A percentile compares a stretch with the other conserved stretches of the same genome.
These are phyloP conservation scores for Trametes sanguinea DNA, from an alignment of 768 basidiomycete species.

Conservation along the genomic window DNA sequence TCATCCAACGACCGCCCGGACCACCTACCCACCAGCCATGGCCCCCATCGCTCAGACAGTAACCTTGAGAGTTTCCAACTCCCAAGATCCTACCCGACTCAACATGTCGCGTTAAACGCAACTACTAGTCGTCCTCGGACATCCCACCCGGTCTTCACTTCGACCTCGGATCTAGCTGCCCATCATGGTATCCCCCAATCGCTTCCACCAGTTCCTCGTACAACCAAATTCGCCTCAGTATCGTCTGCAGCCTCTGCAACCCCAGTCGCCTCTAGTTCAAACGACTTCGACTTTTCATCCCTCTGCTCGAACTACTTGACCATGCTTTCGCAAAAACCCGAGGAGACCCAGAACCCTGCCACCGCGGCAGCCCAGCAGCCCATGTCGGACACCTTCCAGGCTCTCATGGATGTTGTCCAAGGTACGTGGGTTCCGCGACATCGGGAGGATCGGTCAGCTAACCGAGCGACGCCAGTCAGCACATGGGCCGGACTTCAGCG, in stretches of 20 bases:
- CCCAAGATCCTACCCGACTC: slow-evolving; percentile 51
- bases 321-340: slow-evolving; percentile 54
- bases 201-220: slow-evolving; percentile 68
- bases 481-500: slow-evolving; percentile 44
- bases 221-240: slow-evolving; percentile 46
- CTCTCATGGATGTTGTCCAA: slow-evolving; percentile 42
- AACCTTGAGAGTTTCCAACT: slow-evolving; percentile 52
- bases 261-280: slow-evolving; percentile 27
- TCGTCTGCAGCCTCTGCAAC: slow-evolving; percentile 32
- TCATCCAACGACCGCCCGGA: slow-evolving; percentile 29
- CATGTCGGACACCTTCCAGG: slow-evolving; percentile 35
- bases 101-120: slow-evolving; percentile 62
- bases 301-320: slow-evolving; percentile 65
- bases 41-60: slow-evolving; percentile 27
- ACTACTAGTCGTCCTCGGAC: slow-evolving; percentile 65
- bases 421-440: slow-evolving; percentile 27
- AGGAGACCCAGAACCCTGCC: slow-evolving; percentile 33
- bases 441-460: no score
- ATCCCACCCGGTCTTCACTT: slow-evolving; percentile 59
- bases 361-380: slow-evolving; percentile 25
- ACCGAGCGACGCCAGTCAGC: slow-evolving; percentile 25
- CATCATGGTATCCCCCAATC: slow-evolving; percentile 80
- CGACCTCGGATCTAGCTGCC: slow-evolving; percentile 67
- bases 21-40: slow-evolving; percentile 27
- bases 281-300: slow-evolving; percentile 47